Conservation (phyloP, 2,329 filamentous ascomycete species). For the Paramyrothecium roridum region DNA sequence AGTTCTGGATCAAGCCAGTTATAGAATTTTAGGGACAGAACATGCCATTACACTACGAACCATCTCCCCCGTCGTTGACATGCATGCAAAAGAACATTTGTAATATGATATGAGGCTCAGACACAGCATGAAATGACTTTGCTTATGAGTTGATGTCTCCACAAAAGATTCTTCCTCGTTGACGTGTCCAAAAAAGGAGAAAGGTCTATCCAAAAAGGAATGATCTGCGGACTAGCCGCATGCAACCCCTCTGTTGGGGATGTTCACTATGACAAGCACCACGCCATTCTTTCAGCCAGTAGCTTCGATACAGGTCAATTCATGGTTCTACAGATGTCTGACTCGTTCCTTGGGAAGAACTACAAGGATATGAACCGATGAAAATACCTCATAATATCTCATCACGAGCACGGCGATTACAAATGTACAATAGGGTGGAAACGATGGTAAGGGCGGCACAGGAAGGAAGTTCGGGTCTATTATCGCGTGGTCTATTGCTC, state of each 20-base stretch:
- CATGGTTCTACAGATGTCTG: background rate
- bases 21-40: background rate
- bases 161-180: background rate
- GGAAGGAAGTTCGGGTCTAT: background rate
- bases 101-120: background rate
- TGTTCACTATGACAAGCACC: background rate
- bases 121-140: background rate
- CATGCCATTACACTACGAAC: background rate
- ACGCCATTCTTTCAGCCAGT: background rate
- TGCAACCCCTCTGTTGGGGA: background rate
- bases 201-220: background rate
- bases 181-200: background rate
- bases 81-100: background rate
- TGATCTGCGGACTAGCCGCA: background rate
- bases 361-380: background rate
- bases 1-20: background rate
- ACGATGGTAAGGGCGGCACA: background rate
- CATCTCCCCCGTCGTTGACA: background rate
- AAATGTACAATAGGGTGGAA: background rate
- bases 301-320: background rate
- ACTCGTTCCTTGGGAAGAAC: background rate
- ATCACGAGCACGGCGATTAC: background rate
- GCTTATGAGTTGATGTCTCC: background rate
- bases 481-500: background rate
- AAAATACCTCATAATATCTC: background rate